A percentile compares a stretch with the other conserved stretches of the same genome.
Evolutionary conservation across 148 eudicot species (phyloP).

Genomic region (Vaccinium macrocarpon): DNA sequence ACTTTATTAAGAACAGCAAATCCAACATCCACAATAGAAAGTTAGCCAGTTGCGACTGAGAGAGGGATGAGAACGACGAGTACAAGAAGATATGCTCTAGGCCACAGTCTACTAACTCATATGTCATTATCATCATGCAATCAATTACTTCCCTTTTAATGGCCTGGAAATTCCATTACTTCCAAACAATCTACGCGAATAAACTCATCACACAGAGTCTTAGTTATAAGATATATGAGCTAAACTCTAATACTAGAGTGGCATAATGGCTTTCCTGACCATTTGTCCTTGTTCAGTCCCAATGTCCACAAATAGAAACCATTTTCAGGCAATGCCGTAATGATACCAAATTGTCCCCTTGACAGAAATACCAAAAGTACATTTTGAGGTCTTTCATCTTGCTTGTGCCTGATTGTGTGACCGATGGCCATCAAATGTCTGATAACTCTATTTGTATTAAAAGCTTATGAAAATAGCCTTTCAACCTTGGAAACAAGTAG

Average conservation of each 20-base stretch:
- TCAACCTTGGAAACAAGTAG: neutral
- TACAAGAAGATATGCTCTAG: neutral
- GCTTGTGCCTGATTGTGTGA: neutral
- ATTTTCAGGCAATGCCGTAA: neutral
- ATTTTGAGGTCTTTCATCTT: neutral
- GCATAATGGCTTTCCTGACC: neutral
- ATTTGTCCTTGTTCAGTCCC: neutral
- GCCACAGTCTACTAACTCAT: neutral
- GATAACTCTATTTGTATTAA: neutral
- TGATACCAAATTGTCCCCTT: neutral
- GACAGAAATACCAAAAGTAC: neutral
- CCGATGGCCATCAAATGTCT: neutral
- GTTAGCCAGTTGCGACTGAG: neutral
- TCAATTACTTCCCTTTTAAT: neutral
- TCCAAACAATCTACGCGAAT: neutral
- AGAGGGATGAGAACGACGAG: neutral
- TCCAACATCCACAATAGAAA: neutral
- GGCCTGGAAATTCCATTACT: neutral
- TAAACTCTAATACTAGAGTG: neutral
- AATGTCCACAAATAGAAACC: neutral
- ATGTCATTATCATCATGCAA: neutral
- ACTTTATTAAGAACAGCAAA: neutral
- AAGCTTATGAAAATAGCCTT: neutral
- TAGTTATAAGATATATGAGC: neutral
- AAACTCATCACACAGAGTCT: neutral